phyloP scores from a whole-genome alignment of 1,284 basidiomycete species.

The Agroathelia rolfsii region DNA sequence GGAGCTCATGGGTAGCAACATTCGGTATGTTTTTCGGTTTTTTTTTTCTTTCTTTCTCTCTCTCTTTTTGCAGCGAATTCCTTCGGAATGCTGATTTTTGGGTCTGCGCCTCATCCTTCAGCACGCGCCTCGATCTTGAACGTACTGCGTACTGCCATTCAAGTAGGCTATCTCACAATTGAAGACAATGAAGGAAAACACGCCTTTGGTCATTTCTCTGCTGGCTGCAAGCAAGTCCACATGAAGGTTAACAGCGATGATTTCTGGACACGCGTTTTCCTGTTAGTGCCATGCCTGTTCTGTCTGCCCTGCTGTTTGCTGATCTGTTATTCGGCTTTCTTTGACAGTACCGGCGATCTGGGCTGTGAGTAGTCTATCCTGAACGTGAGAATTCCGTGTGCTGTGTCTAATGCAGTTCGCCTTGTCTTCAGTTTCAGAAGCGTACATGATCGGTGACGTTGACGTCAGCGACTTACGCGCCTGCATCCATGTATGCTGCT shows the following conservation, averaged over 20 bases:
- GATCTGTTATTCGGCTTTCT: constrained; percentile 3
- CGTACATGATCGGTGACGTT: constrained; percentile 79
- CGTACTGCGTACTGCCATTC: constrained; percentile 48
- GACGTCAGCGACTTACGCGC: constrained; percentile 63
- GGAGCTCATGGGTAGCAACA: constrained; percentile 32
- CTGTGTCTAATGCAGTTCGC: constrained; percentile 13
- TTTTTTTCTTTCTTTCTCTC: constrained; percentile 4
- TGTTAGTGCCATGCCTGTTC: constrained; percentile 33
- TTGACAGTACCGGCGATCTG: constrained; percentile 52
- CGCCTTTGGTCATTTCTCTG: constrained; percentile 44
- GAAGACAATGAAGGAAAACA: constrained; percentile 47
- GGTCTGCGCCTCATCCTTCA: constrained; percentile 15
- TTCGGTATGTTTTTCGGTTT: constrained; percentile 26
- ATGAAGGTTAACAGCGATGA: constrained; percentile 58
- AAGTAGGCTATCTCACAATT: constrained; percentile 50
- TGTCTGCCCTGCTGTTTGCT: constrained; percentile 7
- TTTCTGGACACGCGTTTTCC: constrained; percentile 73
- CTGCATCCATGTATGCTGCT: constrained; percentile 65
- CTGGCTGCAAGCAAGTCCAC: constrained; percentile 47
- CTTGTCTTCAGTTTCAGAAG: constrained; percentile 74
- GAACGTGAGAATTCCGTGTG: constrained; percentile 9
- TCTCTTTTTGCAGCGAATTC: constrained; percentile 19
- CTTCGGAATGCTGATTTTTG: constrained; percentile 9
- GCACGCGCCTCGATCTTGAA: constrained; percentile 56
- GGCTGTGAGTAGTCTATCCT: constrained; percentile 45